Base-by-base conservation (phyloP, 208 protist genomes). In the Porcisia deanei region DNA sequence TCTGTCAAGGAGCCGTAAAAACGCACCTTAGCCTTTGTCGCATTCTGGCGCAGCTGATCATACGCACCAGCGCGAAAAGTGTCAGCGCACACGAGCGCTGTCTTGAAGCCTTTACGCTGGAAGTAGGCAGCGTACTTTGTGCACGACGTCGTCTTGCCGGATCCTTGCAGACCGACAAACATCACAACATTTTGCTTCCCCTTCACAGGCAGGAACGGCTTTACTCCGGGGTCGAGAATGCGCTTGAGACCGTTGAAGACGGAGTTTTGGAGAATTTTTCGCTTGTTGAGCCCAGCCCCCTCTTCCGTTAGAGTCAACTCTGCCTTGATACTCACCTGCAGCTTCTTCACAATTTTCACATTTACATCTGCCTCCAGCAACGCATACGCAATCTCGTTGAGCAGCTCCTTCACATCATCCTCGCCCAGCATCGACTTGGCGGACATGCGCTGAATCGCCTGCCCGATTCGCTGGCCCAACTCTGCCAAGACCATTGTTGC, bases 101-200 rank as follows among this genome's bases (percentile, higher is more conserved):
- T 86, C 80, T 99, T 99, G 80, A 94, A 98, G 10, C 98, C 98
- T 76, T 99, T 99, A 25, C 91, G 87, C 83, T 98, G 86, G 85
- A 98, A 99, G 85, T 97, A 98, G 30, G 95, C 89, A 1, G 96
- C 98, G 79, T 98, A 98, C 85, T 99, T 99, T 59, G 99, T 99
- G 76, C 98, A 99, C 18, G 99, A 99, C 5, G 99, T 99, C 8
- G 99, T 99, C 84, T 98, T 98, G 67, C 96, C 96, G n/a, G 94
- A 88, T 52, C 96, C 98, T 80, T 99, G 99, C 66, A 99, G 91
- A 58, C 99, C 99, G 2, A 99, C 99, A 89, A 99, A 99, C 99
- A 99, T 99, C 69, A 99, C 97, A 18, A 99, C 92, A 83, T 99
- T 99, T 7, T 92, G 80, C 82, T 98, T 97, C 52, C 98, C 97